These are phyloP conservation scores for Cordyceps tenuipes DNA, from an alignment of 2,329 filamentous ascomycete species.

Conservation along the genomic window DNA sequence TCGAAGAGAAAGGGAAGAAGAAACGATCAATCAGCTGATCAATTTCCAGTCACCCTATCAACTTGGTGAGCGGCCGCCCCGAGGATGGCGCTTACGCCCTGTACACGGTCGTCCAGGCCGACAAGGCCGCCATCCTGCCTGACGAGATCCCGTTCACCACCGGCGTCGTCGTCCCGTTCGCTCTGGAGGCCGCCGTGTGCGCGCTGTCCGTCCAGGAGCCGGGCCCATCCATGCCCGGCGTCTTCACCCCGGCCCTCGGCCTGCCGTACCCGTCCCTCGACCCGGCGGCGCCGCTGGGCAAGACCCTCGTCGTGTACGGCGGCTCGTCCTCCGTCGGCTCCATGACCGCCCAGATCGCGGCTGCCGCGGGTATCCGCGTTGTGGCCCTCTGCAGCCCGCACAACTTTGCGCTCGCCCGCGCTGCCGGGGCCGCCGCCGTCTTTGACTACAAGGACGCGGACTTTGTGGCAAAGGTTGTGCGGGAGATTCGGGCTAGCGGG, in stretches of 20 bases:
- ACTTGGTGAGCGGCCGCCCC: conserved; percentile 20
- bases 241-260: conserved; percentile 21
- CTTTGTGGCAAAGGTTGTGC: background rate
- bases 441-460: background rate
- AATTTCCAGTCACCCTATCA: conserved; percentile 16
- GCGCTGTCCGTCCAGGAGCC: conserved; percentile 19
- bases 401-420: conserved; percentile 32
- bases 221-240: conserved; percentile 19
- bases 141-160: conserved; percentile 16
- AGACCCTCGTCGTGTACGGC: conserved; percentile 32
- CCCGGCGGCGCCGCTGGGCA: conserved; percentile 11
- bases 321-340: conserved; percentile 37
- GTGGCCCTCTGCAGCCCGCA: conserved; percentile 29
- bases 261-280: conserved; percentile 17
- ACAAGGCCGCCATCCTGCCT: conserved; percentile 21
- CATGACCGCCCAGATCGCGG: conserved; percentile 35
- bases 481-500: background rate
- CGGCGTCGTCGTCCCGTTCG: conserved; percentile 17
- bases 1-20: too few relatives aligned
- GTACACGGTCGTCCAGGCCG: conserved; percentile 16
- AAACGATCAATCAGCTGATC: background rate
- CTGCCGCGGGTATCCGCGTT: conserved; percentile 33
- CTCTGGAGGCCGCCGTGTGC: conserved; percentile 20
- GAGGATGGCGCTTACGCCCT: conserved; percentile 21
- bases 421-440: conserved; percentile 31